Percentiles rank a stretch among this genome's conserved stretches.
phyloP scores from a whole-genome alignment of 805 yeast genomes.

The Dipodascus geniculatus region DNA sequence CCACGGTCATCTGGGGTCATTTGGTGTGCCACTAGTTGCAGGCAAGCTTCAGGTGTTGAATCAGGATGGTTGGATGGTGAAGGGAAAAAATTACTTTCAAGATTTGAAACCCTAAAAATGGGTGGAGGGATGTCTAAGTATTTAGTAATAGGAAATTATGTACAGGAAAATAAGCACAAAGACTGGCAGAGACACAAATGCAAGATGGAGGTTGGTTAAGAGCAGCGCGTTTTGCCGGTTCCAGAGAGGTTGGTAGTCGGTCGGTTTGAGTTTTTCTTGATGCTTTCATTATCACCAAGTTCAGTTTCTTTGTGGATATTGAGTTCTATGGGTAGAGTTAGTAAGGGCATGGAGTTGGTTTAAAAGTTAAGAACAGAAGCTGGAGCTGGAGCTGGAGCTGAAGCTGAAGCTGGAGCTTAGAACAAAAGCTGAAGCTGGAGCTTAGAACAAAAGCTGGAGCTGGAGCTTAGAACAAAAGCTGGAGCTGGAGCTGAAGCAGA shows the following conservation, averaged over 20 bases:
- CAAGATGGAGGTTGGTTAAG: background rate
- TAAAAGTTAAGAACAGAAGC: too few relatives aligned
- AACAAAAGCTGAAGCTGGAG: background rate
- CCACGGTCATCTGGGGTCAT: background rate
- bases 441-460: too few relatives aligned
- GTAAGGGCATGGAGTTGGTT: too few relatives aligned
- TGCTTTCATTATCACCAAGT: conserved; percentile 79
- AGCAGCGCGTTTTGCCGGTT: background rate
- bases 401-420: background rate
- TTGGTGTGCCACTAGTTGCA: background rate
- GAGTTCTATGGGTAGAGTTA: conserved; percentile 34
- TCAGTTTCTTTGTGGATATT: conserved; percentile 76
- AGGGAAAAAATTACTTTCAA: background rate
- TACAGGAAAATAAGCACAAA: too few relatives aligned
- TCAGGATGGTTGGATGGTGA: background rate
- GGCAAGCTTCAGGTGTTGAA: background rate
- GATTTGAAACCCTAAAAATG: too few relatives aligned
- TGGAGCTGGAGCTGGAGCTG: background rate
- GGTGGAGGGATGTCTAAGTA: too few relatives aligned
- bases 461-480: too few relatives aligned
- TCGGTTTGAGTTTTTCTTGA: conserved; percentile 33
- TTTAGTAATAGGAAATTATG: too few relatives aligned
- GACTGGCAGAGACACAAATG: background rate
- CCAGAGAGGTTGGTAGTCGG: background rate
- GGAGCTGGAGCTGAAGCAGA: too few relatives aligned